These are phyloP conservation scores for Kodamaea neixiangensis DNA, from an alignment of 805 yeast genomes.

Conservation along the genomic window DNA sequence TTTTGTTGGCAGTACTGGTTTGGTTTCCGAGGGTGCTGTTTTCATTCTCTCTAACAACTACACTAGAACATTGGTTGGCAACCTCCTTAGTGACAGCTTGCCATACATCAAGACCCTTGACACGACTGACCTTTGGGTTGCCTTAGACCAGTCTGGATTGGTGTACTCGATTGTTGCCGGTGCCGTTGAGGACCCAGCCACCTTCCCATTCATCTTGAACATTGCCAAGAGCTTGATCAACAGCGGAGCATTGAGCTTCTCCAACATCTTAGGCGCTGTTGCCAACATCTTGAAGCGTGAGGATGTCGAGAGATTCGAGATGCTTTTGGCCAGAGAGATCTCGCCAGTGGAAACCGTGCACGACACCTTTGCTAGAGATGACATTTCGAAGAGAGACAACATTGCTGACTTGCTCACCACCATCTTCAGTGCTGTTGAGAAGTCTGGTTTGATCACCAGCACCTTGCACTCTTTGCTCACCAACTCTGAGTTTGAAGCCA, in stretches of 20 bases:
- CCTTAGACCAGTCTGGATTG: slow-evolving; percentile 32
- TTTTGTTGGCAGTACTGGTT: slow-evolving; percentile 23
- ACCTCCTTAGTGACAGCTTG: slow-evolving; percentile 19
- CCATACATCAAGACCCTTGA: slow-evolving; percentile 17
- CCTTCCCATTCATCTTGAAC: slow-evolving; percentile 25
- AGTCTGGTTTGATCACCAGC: slow-evolving; percentile 28
- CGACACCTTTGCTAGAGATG: slow-evolving; percentile 1
- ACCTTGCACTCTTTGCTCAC: slow-evolving; percentile 25
- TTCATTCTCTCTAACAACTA: slow-evolving; percentile 25
- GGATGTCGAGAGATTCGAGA: slow-evolving; percentile 8
- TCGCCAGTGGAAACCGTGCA: not conserved
- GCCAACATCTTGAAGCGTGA: slow-evolving; percentile 13
- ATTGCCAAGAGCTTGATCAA: slow-evolving; percentile 22
- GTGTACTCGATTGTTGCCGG: slow-evolving; percentile 28
- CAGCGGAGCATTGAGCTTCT: slow-evolving; percentile 19
- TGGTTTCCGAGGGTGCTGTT: slow-evolving; percentile 26
- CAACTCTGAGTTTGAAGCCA: slow-evolving; percentile 26
- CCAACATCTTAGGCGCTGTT: slow-evolving; percentile 14
- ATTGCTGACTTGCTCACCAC: slow-evolving; percentile 32
- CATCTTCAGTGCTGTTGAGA: slow-evolving; percentile 26
- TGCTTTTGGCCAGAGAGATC: slow-evolving; percentile 3
- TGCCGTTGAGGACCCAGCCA: slow-evolving; percentile 21
- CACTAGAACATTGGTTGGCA: slow-evolving; percentile 22
- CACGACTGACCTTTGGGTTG: slow-evolving; percentile 28
- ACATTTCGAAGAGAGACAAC: slow-evolving; percentile 26